Percentiles rank a stretch among this genome's conserved stretches.
phyloP scores from a whole-genome alignment of 257 asterid genomes.

The Leonotis leonurus region DNA sequence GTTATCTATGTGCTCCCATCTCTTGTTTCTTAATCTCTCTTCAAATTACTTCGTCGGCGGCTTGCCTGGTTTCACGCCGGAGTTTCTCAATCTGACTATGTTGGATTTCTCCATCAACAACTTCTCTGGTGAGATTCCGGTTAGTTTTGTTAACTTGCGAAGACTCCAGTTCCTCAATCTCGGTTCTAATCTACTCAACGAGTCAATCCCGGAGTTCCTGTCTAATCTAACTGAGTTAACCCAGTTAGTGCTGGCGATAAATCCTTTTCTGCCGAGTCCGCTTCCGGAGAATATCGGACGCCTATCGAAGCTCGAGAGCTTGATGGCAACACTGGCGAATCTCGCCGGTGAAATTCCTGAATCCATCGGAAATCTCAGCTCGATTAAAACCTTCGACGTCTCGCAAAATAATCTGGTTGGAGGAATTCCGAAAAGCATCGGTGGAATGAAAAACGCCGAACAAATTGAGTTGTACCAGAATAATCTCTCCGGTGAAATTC shows the following conservation, averaged over 20 bases:
- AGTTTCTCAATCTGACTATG: conserved; percentile 37
- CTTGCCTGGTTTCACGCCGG: conserved; percentile 40
- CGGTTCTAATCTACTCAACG: conserved; percentile 48
- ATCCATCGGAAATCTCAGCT: conserved; percentile 44
- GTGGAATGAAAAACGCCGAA: conserved; percentile 27
- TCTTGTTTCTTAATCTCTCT: conserved; percentile 39
- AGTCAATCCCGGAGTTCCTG: conserved; percentile 57
- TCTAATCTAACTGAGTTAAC: conserved; percentile 54
- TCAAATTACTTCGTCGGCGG: conserved; percentile 49
- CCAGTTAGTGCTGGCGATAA: conserved; percentile 35
- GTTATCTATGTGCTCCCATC: conserved; percentile 50
- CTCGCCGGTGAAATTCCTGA: conserved; percentile 56
- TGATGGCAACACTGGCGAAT: conserved; percentile 27
- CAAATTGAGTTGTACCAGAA: conserved; percentile 16
- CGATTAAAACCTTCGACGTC: conserved; percentile 41
- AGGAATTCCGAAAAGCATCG: conserved; percentile 47
- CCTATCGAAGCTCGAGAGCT: conserved; percentile 43
- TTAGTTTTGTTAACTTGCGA: conserved; percentile 42
- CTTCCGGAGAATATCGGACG: conserved; percentile 56
- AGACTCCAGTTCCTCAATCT: conserved; percentile 42
- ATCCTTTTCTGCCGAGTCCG: conserved; percentile 45
- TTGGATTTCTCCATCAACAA: conserved; percentile 51
- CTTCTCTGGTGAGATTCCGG: conserved; percentile 65
- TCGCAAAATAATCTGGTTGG: conserved; percentile 46
- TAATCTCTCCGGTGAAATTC: conserved; percentile 14